These are phyloP conservation scores for Cerrena zonata DNA, from an alignment of 1,284 basidiomycete genomes.

Conservation along the genomic window DNA sequence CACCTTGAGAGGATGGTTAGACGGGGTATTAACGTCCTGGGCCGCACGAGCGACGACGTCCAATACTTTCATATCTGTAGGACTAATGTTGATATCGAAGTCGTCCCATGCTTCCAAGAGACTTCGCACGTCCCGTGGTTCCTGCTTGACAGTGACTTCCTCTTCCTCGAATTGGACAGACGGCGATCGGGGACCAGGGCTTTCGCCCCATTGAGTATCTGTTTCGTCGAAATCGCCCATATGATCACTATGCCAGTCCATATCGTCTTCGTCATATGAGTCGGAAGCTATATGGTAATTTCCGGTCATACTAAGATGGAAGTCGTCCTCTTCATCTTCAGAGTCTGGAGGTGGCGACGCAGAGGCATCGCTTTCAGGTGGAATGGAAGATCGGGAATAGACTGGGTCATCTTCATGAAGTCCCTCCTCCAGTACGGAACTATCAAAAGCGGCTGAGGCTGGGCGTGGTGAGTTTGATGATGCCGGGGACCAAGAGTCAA, in stretches of 20 bases:
- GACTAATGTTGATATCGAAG: slow-evolving; percentile 29
- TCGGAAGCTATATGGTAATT: slow-evolving; percentile 27
- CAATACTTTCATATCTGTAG: slow-evolving; percentile 30
- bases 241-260: slow-evolving; percentile 17
- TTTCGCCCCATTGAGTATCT: slow-evolving; percentile 48
- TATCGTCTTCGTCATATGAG: slow-evolving; percentile 10
- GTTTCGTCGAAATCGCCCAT: slow-evolving; percentile 30
- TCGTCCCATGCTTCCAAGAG: slow-evolving; percentile 64
- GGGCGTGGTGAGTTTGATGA: slow-evolving; percentile 18
- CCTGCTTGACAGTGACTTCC: slow-evolving; percentile 47
- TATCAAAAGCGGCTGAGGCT: neutral
- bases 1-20: slow-evolving; percentile 31
- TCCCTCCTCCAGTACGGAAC: neutral
- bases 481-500: slow-evolving; percentile 30
- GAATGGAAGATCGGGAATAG: slow-evolving; percentile 48
- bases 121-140: slow-evolving; percentile 52
- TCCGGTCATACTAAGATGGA: slow-evolving; percentile 38
- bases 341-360: slow-evolving; percentile 63
- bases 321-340: slow-evolving; percentile 44
- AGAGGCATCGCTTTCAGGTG: slow-evolving; percentile 48
- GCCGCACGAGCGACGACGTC: slow-evolving; percentile 37
- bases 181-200: slow-evolving; percentile 53
- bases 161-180: slow-evolving; percentile 34
- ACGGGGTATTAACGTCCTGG: slow-evolving; percentile 24
- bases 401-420: neutral